These are phyloP conservation scores for Aspergillus campestris DNA, from an alignment of 495 filamentous ascomycete species.

Conservation along the genomic window DNA sequence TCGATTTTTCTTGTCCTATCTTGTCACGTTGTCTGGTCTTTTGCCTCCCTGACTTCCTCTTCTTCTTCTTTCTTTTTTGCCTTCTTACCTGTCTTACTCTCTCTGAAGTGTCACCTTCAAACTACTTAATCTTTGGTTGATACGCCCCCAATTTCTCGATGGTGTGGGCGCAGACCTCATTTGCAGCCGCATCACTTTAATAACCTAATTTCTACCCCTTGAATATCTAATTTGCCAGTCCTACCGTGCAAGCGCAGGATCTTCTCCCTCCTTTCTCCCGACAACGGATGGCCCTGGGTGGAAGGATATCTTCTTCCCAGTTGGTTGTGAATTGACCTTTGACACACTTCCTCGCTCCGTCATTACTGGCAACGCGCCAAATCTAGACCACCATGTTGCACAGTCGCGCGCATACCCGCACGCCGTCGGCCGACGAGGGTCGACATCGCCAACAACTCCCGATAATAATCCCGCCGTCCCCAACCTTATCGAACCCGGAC, in stretches of 20 bases:
- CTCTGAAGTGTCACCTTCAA: background rate
- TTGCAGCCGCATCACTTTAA: too few species aligned
- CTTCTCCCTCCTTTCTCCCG: too few species aligned
- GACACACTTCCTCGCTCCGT: background rate
- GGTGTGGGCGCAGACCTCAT: too few species aligned
- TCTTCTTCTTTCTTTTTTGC: background rate
- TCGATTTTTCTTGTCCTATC: background rate
- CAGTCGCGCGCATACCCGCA: background rate
- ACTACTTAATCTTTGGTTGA: too few species aligned
- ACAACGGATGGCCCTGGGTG: too few species aligned
- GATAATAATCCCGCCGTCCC: conserved; percentile 44
- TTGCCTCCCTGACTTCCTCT: background rate
- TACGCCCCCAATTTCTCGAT: too few species aligned
- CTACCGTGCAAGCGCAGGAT: too few species aligned
- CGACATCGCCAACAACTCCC: conserved; percentile 8
- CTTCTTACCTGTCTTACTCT: background rate
- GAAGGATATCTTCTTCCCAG: background rate
- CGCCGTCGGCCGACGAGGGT: conserved; percentile 6
- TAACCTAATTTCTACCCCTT: too few species aligned
- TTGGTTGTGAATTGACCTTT: background rate
- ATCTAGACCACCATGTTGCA: conserved; percentile 4
- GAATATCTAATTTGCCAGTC: too few species aligned
- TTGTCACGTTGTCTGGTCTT: background rate
- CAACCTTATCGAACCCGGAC: conserved; percentile 85
- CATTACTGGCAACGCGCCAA: too few species aligned